These are phyloP conservation scores for Monosporascus ibericus DNA, from an alignment of 2,329 filamentous ascomycete species.

Conservation along the genomic window DNA sequence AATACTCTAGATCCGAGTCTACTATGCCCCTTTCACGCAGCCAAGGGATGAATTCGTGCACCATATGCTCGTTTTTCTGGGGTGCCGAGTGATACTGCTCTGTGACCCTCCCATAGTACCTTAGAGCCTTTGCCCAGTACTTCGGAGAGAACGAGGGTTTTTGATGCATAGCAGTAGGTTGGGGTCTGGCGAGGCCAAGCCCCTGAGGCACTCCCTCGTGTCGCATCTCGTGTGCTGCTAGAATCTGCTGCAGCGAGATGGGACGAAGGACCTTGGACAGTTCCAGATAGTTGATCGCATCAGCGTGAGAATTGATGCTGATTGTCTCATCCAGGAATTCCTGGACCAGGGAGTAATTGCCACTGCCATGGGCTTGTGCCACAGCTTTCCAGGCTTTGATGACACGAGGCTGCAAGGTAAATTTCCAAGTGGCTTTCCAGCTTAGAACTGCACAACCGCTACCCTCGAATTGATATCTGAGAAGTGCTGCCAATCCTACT, in stretches of 20 bases:
- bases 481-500: conserved; percentile 8
- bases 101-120: neutral
- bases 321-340: conserved; percentile 2
- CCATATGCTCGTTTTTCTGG: too few relatives aligned
- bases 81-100: neutral
- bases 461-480: conserved; percentile 1
- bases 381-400: conserved; percentile 4
- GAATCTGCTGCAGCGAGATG: conserved; percentile 3
- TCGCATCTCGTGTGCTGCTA: conserved; percentile 1
- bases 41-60: too few relatives aligned
- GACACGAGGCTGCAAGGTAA: conserved; percentile 2
- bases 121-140: conserved; percentile 1
- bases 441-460: conserved; percentile 2
- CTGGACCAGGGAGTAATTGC: neutral
- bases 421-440: conserved; percentile 4
- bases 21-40: too few relatives aligned
- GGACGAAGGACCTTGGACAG: conserved; percentile 3
- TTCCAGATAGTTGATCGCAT: conserved; percentile 4
- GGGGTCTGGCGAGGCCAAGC: conserved; percentile 1
- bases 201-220: conserved; percentile 1
- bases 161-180: neutral
- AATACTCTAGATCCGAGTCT: too few relatives aligned
- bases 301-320: conserved; percentile 4
- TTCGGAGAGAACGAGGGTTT: conserved; percentile 3
- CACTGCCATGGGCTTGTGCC: conserved; percentile 1